Percentiles rank a stretch among this genome's conserved stretches.
These are phyloP conservation scores for Nicotiana obtusifolia DNA, from an alignment of 257 asterid species.

Conservation along the genomic window DNA sequence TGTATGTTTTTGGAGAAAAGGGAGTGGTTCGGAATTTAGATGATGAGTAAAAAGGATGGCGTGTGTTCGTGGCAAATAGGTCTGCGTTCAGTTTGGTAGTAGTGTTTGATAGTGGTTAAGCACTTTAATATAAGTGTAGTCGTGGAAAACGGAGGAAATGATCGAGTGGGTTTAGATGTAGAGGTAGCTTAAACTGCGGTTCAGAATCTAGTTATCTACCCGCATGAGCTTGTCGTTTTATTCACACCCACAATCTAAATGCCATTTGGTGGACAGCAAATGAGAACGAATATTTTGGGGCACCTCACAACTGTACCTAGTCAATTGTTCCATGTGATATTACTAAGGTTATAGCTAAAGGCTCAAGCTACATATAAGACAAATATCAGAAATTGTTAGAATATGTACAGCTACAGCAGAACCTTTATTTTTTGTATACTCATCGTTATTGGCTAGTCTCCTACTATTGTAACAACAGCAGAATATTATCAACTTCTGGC, in stretches of 20 bases:
- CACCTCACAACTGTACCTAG: slow-evolving; percentile 22
- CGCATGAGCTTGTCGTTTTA: slow-evolving; percentile 31
- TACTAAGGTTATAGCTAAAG: background rate
- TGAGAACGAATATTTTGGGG: slow-evolving; percentile 29
- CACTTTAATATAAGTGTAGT: slow-evolving; percentile 17
- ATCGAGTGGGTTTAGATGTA: background rate
- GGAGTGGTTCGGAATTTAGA: background rate
- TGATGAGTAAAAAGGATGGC: slow-evolving; percentile 36
- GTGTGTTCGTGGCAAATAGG: slow-evolving; percentile 51
- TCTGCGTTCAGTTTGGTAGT: slow-evolving; percentile 46
- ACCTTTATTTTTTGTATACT: too few relatives aligned
- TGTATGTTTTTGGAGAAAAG: background rate
- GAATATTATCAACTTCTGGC: too few relatives aligned
- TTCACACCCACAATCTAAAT: slow-evolving; percentile 17
- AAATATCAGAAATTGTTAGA: background rate
- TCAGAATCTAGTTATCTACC: slow-evolving; percentile 16
- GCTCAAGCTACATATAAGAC: background rate
- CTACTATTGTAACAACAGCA: too few relatives aligned
- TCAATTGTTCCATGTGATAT: background rate
- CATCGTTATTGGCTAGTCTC: too few relatives aligned
- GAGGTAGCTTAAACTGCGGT: background rate
- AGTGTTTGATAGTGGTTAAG: slow-evolving; percentile 39
- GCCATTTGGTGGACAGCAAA: slow-evolving; percentile 37
- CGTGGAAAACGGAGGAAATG: slow-evolving; percentile 12
- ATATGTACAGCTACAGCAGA: background rate